Evolutionary conservation across 2,329 filamentous ascomycete species (phyloP), one percentile per base, ranked within the genome.

Genomic region (Fusarium ramigenum): DNA sequence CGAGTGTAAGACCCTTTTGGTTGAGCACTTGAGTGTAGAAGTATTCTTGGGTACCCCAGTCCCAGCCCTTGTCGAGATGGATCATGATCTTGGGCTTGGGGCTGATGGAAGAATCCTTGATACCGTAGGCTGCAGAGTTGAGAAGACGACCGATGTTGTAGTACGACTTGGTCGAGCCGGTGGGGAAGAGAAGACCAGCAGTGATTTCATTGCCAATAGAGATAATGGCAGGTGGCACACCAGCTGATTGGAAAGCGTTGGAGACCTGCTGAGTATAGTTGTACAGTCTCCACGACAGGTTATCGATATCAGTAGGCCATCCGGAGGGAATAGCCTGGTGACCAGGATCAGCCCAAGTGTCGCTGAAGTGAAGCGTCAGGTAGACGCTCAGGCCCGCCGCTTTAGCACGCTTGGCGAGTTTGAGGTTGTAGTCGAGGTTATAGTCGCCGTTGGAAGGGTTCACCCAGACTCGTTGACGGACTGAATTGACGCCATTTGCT

Each of bases 131-230:
- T 0, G 89, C 92, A 11, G 90, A 90, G 77, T 92, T 88, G 14
- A 94, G 85, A 28, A 94, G 83, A 1, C 83, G 82, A 0, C 91
- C 91, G 37, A 93, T 87, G 79, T 92, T 93, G 73, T 83, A 83
- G 71, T 86, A 87, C 61, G 85, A 87, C 39, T 81, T 82, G 14
- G 87, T 87, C 19, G 83, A 82, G 19, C 92, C 92, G 0, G 76
- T 78, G 0, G 92, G 91, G 84, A 89, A 93, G 47, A 94, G 86
- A 37, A 94, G 82, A 1, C 92, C 92, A 4, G 85, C 82, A 1
- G 88, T 88, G 79, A 94, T 93, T 78, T 94, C 92, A 77, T 94
- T 94, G 30, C 92, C 92, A 72, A 94, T 91, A 21, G 89, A 91
- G 56, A 94, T 87, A 56, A 94, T 90, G 4, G 85, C 83, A 0